Base-by-base conservation (phyloP, 441 rosid species). In the Populus trichocarpa region DNA sequence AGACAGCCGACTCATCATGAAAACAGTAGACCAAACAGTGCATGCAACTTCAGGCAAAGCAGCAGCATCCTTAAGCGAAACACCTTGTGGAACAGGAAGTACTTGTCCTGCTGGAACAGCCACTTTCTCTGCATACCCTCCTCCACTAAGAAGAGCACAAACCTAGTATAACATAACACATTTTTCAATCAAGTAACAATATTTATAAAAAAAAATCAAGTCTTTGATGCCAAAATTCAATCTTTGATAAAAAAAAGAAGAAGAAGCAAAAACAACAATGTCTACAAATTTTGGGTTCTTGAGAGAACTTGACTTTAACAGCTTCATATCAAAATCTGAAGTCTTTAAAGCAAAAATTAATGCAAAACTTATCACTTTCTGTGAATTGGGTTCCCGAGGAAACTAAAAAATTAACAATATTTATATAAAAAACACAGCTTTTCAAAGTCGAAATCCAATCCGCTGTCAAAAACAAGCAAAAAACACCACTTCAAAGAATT, bases 71-170 rank as follows among this genome's bases (percentile, higher is more conserved):
- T 86, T 85, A 12, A 94, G 85, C 4, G 97, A 90, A 76, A 94
- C 79, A 46, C 97, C 92, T 0, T 82, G 71, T 0, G 97, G 99
- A 5, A 94, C 68, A 4, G 96, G 94, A 78, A 96, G 90, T 68
- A 90, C 79, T 74, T 94, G 97, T 14, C 91, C 93, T 0, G 86
- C 93, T 0, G 95, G 92, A 77, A 92, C 97, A 1, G 91, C 85
- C 40, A 96, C 98, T 86, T 92, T 92, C 92, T 96, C 98, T 0
- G 97, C 99, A 77, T 96, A 92, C 0, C 97, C 97, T 81, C 97
- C 97, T 81, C 99, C 99, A 75, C 85, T 79, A 8, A 94, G 93
- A 79, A 94, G 93, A 80, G 98, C 99, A 89, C 97, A 92, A 32
- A 92, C 95, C 96, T 89, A 9, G 50, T 75, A 59, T 71, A 78